These are phyloP conservation scores for Setomelanomma holmii DNA, from an alignment of 2,329 filamentous ascomycete genomes.

Conservation along the genomic window DNA sequence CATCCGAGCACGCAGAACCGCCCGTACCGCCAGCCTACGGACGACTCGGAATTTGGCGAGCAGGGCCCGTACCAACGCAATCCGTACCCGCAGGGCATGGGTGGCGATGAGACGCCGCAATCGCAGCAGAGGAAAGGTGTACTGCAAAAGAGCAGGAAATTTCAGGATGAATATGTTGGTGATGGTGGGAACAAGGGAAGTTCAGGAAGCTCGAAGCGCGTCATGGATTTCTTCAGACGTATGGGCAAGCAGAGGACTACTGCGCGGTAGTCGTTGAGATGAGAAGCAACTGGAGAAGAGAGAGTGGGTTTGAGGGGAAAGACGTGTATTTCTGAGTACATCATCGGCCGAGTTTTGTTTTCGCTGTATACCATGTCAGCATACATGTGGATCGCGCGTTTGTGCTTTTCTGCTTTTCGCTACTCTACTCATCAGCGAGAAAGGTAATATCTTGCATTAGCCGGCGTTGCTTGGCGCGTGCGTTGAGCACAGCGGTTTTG, in stretches of 20 bases:
- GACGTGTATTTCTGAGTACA: neutral
- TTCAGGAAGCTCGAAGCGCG: constrained; percentile 80
- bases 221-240: constrained; percentile 98
- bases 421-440: neutral
- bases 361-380: no score
- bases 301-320: neutral
- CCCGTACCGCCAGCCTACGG: constrained; percentile 37
- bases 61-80: constrained; percentile 31
- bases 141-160: constrained; percentile 84
- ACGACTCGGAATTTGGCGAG: constrained; percentile 48
- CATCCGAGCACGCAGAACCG: constrained; percentile 37
- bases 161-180: constrained; percentile 86
- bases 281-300: neutral
- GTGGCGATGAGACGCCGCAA: constrained; percentile 28
- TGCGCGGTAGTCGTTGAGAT: constrained; percentile 10
- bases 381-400: no score
- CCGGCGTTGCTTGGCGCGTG: neutral
- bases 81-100: constrained; percentile 52
- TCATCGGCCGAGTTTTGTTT: neutral
- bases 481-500: neutral
- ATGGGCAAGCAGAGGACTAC: constrained; percentile 73
- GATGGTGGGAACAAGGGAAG: constrained; percentile 39
- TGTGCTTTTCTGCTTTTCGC: constrained; percentile 1
- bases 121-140: constrained; percentile 56
- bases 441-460: constrained; percentile 1